phyloP scores from a whole-genome alignment of 345 rosid species.

The Viola odorata region DNA sequence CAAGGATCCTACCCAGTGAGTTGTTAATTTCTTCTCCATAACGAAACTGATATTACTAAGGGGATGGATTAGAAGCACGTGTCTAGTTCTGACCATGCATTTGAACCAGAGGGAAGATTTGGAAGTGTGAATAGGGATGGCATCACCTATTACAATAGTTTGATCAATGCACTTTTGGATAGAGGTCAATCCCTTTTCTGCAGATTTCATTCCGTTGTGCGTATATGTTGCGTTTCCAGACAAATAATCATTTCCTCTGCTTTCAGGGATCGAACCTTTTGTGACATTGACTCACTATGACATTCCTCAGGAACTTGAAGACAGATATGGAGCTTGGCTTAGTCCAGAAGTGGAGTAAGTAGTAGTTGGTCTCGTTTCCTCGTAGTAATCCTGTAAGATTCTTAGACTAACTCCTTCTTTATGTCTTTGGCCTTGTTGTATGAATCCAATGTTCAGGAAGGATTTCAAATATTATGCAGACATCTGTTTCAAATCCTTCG shows the following conservation, averaged over 20 bases:
- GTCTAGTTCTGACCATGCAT: not conserved
- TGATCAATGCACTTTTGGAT: constrained; percentile 47
- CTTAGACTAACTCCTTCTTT: not conserved
- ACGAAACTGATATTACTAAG: not conserved
- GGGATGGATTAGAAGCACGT: not conserved
- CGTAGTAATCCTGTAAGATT: not conserved
- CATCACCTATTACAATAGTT: constrained; percentile 48
- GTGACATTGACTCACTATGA: constrained; percentile 69
- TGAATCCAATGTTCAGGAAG: constrained; percentile 33
- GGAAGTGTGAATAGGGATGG: constrained; percentile 56
- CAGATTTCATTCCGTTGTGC: not conserved
- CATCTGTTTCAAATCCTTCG: constrained; percentile 50
- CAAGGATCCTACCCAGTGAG: constrained; percentile 75
- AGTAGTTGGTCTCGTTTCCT: not conserved
- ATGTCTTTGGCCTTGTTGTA: not conserved
- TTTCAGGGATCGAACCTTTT: constrained; percentile 77
- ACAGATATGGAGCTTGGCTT: constrained; percentile 71
- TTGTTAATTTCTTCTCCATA: not conserved
- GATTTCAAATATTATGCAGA: constrained; percentile 55
- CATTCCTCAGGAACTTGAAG: constrained; percentile 68
- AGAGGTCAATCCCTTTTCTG: constrained; percentile 28
- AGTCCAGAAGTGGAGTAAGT: constrained; percentile 54
- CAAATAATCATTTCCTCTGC: not conserved
- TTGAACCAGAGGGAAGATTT: constrained; percentile 55
- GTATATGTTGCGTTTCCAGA: not conserved